A percentile compares a stretch with the other conserved stretches of the same genome.
Conservation (phyloP, 768 basidiomycete genomes). For the Amanita pallidorosea region DNA sequence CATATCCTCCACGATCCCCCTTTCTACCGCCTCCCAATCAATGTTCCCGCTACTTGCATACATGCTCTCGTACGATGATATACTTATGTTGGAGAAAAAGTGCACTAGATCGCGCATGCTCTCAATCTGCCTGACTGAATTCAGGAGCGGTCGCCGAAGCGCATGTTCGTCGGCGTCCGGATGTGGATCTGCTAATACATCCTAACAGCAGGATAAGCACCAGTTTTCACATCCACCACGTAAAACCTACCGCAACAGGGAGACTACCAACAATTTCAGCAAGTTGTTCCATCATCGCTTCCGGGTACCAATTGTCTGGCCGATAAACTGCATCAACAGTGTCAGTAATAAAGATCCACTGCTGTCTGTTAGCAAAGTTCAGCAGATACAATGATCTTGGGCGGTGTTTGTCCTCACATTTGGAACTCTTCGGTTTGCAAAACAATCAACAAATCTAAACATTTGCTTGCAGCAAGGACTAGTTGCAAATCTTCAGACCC, state of each 20-base stretch:
- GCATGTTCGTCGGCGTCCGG: slow-evolving; percentile 25
- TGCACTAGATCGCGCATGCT: slow-evolving; percentile 79
- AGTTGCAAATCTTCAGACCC: slow-evolving; percentile 78
- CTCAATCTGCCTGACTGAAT: slow-evolving; percentile 58
- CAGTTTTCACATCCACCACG: neutral
- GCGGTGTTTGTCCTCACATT: slow-evolving; percentile 42
- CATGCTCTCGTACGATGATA: slow-evolving; percentile 82
- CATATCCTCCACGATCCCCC: slow-evolving; percentile 73
- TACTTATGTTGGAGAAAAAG: slow-evolving; percentile 87
- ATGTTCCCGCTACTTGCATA: slow-evolving; percentile 74
- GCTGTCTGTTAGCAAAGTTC: slow-evolving; percentile 43
- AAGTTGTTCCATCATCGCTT: slow-evolving; percentile 85
- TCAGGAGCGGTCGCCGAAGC: slow-evolving; percentile 69
- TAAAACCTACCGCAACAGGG: slow-evolving; percentile 31
- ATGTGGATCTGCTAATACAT: slow-evolving; percentile 5
- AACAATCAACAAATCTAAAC: slow-evolving; percentile 84
- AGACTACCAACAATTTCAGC: slow-evolving; percentile 73
- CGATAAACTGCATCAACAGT: slow-evolving; percentile 92
- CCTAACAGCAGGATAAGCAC: neutral
- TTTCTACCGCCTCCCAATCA: slow-evolving; percentile 88
- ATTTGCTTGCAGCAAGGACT: slow-evolving; percentile 85
- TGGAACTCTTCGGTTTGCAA: slow-evolving; percentile 97
- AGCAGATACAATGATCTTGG: neutral
- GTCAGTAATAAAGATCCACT: slow-evolving; percentile 98
- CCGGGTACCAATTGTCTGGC: slow-evolving; percentile 73